Evolutionary conservation across 2,329 filamentous ascomycete genomes (phyloP), one percentile per base, ranked within the genome.

Genomic region (Fusarium vanettenii): DNA sequence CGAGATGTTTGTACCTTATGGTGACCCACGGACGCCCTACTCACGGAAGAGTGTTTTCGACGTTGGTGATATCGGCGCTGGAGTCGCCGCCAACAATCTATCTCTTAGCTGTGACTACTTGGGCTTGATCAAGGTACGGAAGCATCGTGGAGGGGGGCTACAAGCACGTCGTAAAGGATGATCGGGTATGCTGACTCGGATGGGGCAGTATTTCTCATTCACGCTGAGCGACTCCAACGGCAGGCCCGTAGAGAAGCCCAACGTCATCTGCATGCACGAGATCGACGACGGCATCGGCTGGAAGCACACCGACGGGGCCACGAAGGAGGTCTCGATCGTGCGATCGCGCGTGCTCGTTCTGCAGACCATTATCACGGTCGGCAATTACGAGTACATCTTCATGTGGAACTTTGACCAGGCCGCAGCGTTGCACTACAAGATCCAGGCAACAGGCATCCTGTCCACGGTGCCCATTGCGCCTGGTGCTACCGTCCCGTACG

Each of bases 321-420:
- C 35, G 35, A 37, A 37, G 35, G 35, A 50, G 22, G 87, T 88
- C 1, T 87, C 88, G 1, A 86, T 90, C 3, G 86, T 86, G 0
- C 83, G 89, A 14, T 84, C 85, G 67, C 85, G 89, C 4, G 84
- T 89, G 56, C 84, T 91, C 2, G 87, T 91, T 1, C 78, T 91
- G 4, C 89, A 91, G 71, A 89, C 86, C 69, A 89, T 90, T 79
- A 87, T 89, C 76, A 91, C 89, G 0, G 84, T 91, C 3, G 87
- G 87, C 27, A 91, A 91, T 81, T 91, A 91, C 81, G 89, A 91
- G 75, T 91, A 83, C 60, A 79, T 81, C 20, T 79, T 82, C 56
- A 77, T 81, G 33, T 83, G 79, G 60, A 74, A 79, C 59, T 87
- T 91, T 68, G 85, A 89, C 72, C 89, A 89, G 60, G 85, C 86